Conservation (phyloP, 225 moss, liverwort and hornwort genomes). For the Physcomitrellopsis africana region DNA sequence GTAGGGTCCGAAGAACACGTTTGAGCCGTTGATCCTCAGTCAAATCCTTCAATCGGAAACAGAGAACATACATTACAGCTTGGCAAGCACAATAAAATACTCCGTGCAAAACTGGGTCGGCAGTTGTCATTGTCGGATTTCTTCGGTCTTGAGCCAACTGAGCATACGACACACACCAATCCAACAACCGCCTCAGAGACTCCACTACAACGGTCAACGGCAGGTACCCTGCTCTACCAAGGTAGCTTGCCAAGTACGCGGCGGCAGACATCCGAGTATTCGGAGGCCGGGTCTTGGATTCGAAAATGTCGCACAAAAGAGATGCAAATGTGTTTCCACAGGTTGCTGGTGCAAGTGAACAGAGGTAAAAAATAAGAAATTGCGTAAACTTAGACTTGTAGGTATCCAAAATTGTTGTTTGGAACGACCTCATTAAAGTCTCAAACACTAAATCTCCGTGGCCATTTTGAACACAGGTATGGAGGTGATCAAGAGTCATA, state of each 20-base stretch:
- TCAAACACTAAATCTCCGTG: conserved; percentile 68
- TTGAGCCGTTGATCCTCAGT: conserved; percentile 68
- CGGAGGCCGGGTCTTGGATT: conserved; percentile 67
- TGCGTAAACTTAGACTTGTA: conserved; percentile 97
- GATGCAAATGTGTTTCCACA: conserved; percentile 80
- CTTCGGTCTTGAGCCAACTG: conserved; percentile 53
- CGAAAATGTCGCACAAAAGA: conserved; percentile 80
- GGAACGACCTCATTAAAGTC: conserved; percentile 75
- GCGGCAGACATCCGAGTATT: conserved; percentile 95
- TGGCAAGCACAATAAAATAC: conserved; percentile 97
- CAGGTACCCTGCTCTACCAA: conserved; percentile 73
- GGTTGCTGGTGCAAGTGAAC: conserved; percentile 78
- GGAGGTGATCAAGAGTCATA: conserved; percentile 78
- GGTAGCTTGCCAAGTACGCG: conserved; percentile 86
- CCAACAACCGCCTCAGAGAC: conserved; percentile 68
- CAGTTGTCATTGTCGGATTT: conserved; percentile 53
- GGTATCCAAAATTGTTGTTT: conserved; percentile 86
- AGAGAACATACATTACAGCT: conserved; percentile 96
- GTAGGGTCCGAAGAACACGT: conserved; percentile 66
- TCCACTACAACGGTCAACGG: conserved; percentile 52
- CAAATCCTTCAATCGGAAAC: conserved; percentile 83
- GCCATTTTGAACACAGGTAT: conserved; percentile 60
- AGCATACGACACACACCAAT: conserved; percentile 88
- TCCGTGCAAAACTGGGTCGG: conserved; percentile 74
- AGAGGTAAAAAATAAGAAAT: conserved; percentile 87